These are phyloP conservation scores for Fraxinus pennsylvanica DNA, from an alignment of 257 asterid genomes.

Conservation along the genomic window DNA sequence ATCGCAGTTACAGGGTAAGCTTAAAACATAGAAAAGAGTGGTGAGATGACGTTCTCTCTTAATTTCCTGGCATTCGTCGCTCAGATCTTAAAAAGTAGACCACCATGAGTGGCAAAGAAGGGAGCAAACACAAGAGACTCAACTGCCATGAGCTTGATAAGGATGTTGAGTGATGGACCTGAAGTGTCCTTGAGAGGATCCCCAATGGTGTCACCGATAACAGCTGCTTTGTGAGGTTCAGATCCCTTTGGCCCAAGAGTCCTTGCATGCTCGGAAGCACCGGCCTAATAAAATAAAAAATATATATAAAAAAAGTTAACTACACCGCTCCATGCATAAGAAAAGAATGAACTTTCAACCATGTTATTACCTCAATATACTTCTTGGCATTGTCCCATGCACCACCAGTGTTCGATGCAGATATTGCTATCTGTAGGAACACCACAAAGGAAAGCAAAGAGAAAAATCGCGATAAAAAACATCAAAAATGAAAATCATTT, in stretches of 20 bases:
- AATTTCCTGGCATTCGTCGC: background rate
- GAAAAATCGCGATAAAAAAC: background rate
- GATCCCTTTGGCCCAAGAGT: slow-evolving; percentile 72
- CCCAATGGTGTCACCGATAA: slow-evolving; percentile 71
- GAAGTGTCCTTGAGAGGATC: slow-evolving; percentile 71
- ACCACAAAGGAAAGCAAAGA: background rate
- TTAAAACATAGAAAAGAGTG: too few relatives aligned
- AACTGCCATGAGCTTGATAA: slow-evolving; percentile 76
- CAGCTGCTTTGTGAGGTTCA: slow-evolving; percentile 80
- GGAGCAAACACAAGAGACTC: slow-evolving; percentile 76
- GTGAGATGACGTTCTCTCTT: background rate
- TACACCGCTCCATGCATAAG: background rate
- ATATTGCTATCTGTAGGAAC: slow-evolving; percentile 52
- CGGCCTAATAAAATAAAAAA: slow-evolving; percentile 39
- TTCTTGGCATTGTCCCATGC: slow-evolving; percentile 81
- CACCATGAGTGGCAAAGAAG: slow-evolving; percentile 70
- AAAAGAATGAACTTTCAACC: background rate
- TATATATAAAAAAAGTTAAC: background rate
- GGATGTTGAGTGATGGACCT: slow-evolving; percentile 68
- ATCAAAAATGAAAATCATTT: background rate
- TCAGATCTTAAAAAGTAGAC: slow-evolving; percentile 47
- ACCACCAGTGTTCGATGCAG: slow-evolving; percentile 72
- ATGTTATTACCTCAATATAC: slow-evolving; percentile 54
- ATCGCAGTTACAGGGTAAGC: background rate
- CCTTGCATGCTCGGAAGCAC: slow-evolving; percentile 63